These are phyloP conservation scores for Suhomyces terraborum DNA, from an alignment of 1,139 yeast genomes.

Conservation along the genomic window DNA sequence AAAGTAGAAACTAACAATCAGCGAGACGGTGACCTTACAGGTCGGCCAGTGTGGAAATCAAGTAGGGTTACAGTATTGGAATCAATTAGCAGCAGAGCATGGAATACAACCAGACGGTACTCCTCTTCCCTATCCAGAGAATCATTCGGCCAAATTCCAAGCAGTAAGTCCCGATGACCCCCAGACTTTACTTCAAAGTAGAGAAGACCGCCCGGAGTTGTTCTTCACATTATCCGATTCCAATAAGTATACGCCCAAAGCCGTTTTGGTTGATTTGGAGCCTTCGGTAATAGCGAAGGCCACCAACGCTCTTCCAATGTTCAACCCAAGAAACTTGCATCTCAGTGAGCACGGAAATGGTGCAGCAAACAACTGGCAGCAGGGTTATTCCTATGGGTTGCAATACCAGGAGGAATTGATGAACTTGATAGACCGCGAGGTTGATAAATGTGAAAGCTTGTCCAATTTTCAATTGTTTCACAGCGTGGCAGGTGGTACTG, in stretches of 20 bases:
- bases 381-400: slow-evolving; percentile 80
- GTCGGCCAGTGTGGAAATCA: slow-evolving; percentile 96
- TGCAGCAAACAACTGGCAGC: slow-evolving; percentile 96
- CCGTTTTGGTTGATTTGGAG: slow-evolving; percentile 82
- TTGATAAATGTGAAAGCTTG: slow-evolving; percentile 86
- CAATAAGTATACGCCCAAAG: slow-evolving; percentile 83
- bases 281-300: slow-evolving; percentile 84
- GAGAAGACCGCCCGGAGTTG: slow-evolving; percentile 77
- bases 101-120: slow-evolving; percentile 81
- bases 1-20: slow-evolving; percentile 32
- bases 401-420: slow-evolving; percentile 68
- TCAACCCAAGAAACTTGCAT: slow-evolving; percentile 83
- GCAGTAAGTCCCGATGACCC: slow-evolving; percentile 2
- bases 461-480: slow-evolving; percentile 91
- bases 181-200: slow-evolving; percentile 11
- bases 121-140: slow-evolving; percentile 18
- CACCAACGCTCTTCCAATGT: slow-evolving; percentile 59
- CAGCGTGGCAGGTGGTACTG: slow-evolving; percentile 99
- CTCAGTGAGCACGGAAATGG: slow-evolving; percentile 80
- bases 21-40: slow-evolving; percentile 47
- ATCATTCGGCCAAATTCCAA: slow-evolving; percentile 14
- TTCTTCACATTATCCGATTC: slow-evolving; percentile 77
- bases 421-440: slow-evolving; percentile 85
- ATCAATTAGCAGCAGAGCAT: slow-evolving; percentile 84
- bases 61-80: slow-evolving; percentile 92